These are phyloP conservation scores for Phaseolus coccineus DNA, from an alignment of 331 rosid genomes.

Conservation along the genomic window DNA sequence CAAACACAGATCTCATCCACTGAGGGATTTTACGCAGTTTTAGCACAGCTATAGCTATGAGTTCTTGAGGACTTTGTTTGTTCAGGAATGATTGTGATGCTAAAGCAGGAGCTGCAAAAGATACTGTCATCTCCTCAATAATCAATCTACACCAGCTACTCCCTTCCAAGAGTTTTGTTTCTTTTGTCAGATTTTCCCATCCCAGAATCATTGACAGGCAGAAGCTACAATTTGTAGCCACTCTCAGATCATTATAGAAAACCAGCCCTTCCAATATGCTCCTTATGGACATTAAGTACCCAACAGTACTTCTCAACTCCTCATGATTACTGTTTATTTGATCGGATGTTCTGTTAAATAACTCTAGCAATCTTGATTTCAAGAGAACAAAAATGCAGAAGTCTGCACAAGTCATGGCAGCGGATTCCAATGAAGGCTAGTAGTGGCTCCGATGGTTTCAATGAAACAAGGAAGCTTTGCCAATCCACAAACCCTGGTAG, in stretches of 20 bases:
- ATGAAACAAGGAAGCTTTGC: constrained; percentile 66
- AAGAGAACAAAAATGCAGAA: constrained; percentile 80
- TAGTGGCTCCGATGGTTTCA: constrained; percentile 53
- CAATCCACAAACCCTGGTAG: constrained; percentile 78
- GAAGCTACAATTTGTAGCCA: constrained; percentile 77
- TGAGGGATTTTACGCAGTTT: constrained; percentile 63
- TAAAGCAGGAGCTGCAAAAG: constrained; percentile 72
- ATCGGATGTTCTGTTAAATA: constrained; percentile 69
- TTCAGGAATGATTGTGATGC: constrained; percentile 61
- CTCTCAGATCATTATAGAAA: constrained; percentile 65
- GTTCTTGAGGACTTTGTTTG: constrained; percentile 66
- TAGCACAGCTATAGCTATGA: constrained; percentile 65
- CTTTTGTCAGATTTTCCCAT: constrained; percentile 61
- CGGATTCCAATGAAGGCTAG: constrained; percentile 63
- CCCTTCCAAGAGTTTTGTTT: constrained; percentile 48
- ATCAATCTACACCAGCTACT: constrained; percentile 80
- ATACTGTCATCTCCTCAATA: constrained; percentile 76
- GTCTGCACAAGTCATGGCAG: constrained; percentile 84
- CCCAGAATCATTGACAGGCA: constrained; percentile 71
- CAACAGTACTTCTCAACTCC: constrained; percentile 57
- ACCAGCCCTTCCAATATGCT: constrained; percentile 75
- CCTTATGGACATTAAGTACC: constrained; percentile 68
- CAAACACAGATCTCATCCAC: constrained; percentile 79
- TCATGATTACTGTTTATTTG: constrained; percentile 58
- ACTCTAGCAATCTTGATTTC: constrained; percentile 67